Evolutionary conservation across 108 stramenopile genomes (phyloP), one percentile per base, ranked within the genome.

Genomic region (Discostella stelligeroides): DNA sequence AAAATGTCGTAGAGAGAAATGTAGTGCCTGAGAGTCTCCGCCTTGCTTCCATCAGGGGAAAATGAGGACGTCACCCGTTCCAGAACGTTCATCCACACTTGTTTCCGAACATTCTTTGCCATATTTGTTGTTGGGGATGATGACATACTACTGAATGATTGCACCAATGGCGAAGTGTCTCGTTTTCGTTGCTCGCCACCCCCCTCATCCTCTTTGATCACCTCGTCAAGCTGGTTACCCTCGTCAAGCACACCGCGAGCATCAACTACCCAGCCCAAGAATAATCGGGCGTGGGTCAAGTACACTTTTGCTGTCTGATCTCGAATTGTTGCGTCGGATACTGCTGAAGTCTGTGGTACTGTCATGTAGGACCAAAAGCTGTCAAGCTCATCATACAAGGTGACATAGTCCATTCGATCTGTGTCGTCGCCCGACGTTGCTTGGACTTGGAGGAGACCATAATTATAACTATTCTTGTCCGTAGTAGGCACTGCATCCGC

Each of bases 341-440:
- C 40, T 0, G 87, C 68, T 11, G 76, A 66, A 4, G 85, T 80
- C 4, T 82, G 72, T 7, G 86, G 90, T 13, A 76, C 63, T 4
- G 89, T 94, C 93, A 94, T 94, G 84, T 84, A 92, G 8, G 47
- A 39, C 68, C 79, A 83, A 65, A 84, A 88, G 42, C 71, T 83
- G 12, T 86, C 79, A 0, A 92, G 50, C 54, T 94, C 89, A 1
- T 24, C 18, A 27, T 79, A 84, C 18, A 94, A 50, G 38, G 47
- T 81, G 2, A 74, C 82, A 70, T 81, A 88, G 7, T 29, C 17
- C 3, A 20, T 53, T 8, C 49, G 60, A 49, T 84, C 78, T n/a
- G 76, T 70, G 34, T 56, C 30, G 75, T 66, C 63, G 57, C 12
- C 30, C 34, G 66, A 39, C 43, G 38, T 57, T 40, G 66, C 17